These are phyloP conservation scores for Daedaleopsis sinensis DNA, from an alignment of 768 basidiomycete species.

Conservation along the genomic window DNA sequence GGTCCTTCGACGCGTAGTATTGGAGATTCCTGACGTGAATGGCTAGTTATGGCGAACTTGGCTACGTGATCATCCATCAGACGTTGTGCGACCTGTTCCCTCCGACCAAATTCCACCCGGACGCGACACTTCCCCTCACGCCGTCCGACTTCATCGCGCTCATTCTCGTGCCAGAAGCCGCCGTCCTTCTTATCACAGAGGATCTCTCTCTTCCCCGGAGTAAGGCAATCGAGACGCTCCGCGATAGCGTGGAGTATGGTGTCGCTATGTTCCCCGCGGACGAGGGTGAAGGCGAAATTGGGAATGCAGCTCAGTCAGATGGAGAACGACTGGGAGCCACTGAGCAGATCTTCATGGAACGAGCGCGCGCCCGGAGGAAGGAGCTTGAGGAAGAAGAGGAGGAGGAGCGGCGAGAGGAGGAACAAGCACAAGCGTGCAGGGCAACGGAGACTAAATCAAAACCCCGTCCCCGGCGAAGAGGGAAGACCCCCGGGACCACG, in stretches of 20 bases:
- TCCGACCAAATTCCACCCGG: slow-evolving; percentile 53
- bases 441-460: not conserved
- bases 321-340: slow-evolving; percentile 36
- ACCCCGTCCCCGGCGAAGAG: not conserved
- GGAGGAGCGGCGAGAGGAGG: slow-evolving; percentile 36
- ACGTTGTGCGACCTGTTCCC: slow-evolving; percentile 79
- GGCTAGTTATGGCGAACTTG: slow-evolving; percentile 82
- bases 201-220: slow-evolving; percentile 56
- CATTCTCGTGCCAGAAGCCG: slow-evolving; percentile 90
- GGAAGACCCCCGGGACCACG: not conserved
- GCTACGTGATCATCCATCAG: slow-evolving; percentile 79
- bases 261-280: slow-evolving; percentile 82
- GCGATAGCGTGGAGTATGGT: slow-evolving; percentile 82
- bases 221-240: slow-evolving; percentile 61
- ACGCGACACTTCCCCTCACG: slow-evolving; percentile 64
- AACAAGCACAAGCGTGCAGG: slow-evolving; percentile 5
- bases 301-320: not conserved
- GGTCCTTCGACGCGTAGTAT: not conserved
- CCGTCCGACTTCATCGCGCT: slow-evolving; percentile 78
- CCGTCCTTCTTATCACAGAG: slow-evolving; percentile 77
- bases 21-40: not conserved
- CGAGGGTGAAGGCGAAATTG: slow-evolving; percentile 33
- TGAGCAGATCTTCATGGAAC: slow-evolving; percentile 47
- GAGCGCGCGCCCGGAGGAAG: slow-evolving; percentile 43
- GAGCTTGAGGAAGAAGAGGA: slow-evolving; percentile 47